Conservation (phyloP, 1,139 yeast species). For the Tardiomyces blankii region DNA sequence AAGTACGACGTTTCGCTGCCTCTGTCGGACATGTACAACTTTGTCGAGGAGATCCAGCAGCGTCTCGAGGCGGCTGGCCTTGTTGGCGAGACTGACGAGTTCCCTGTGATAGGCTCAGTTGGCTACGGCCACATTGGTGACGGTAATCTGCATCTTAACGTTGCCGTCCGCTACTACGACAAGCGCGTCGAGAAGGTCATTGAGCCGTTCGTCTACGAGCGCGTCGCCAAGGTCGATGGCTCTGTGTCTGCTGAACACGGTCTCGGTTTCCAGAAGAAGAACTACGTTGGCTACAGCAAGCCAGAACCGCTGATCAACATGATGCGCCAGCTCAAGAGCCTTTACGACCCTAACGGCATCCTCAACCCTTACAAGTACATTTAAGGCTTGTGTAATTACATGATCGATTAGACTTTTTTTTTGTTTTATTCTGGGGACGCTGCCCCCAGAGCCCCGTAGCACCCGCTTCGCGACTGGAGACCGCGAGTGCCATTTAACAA, state of each 20-base stretch:
- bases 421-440: background rate
- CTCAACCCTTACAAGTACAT: slow-evolving; percentile 84
- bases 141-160: slow-evolving; percentile 87
- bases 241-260: slow-evolving; percentile 97
- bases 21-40: slow-evolving; percentile 59
- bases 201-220: slow-evolving; percentile 91
- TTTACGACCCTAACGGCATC: slow-evolving; percentile 81
- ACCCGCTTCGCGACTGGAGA: background rate
- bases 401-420: background rate
- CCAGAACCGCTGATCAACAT: slow-evolving; percentile 52
- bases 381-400: slow-evolving; percentile 5
- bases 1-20: slow-evolving; percentile 94
- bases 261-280: slow-evolving; percentile 89
- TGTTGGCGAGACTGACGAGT: slow-evolving; percentile 51
- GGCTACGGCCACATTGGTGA: slow-evolving; percentile 98
- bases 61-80: slow-evolving; percentile 47
- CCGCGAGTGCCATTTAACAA: background rate
- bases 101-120: slow-evolving; percentile 76
- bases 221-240: slow-evolving; percentile 68
- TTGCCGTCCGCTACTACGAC: slow-evolving; percentile 74
- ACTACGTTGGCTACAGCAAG: slow-evolving; percentile 77
- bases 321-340: slow-evolving; percentile 67
- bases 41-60: slow-evolving; percentile 63
- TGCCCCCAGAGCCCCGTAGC: too few species aligned
- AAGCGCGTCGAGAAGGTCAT: slow-evolving; percentile 64